Base-by-base conservation (phyloP, 192 early-diverging fungal genomes). In the Podila verticillata region DNA sequence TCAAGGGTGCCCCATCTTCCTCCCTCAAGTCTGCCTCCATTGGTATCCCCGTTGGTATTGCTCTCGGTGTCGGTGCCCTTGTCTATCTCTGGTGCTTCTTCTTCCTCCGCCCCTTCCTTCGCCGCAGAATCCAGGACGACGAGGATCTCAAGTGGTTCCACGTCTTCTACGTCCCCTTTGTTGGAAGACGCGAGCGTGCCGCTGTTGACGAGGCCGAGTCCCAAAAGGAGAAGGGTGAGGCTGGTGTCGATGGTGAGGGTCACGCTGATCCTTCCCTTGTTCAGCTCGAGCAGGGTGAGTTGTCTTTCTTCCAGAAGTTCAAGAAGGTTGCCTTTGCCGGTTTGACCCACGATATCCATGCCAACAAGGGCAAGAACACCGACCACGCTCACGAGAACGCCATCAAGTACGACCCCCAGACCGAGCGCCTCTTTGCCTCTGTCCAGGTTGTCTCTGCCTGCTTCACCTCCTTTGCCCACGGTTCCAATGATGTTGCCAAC, bases 401-500 rank as follows among this genome's bases (percentile, higher is more conserved):
- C 32, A 84, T 85, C 56, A 83, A 90, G 67, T 95, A 90, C 67
- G 93, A 95, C 70, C 82, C 85, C 57, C 85, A 92, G 48, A 93
- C 92, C n/a, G 95, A 96, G 81, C 88, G 91, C 59, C 84, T 96
- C 32, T 96, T 92, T 85, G 92, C 94, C 0, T 91, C 94, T 82
- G 84, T 95, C 44, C 95, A 96, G 73, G 84, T 96, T 66, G 81
- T 93, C 63, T 95, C 94, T 3, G 92, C 94, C 10, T 88, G 91
- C 64, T 91, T 95, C 48, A 91, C 93, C 19, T 96, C 94, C 60
- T 95, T 96, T 78, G 87, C 92, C 28, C 95, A 96, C 85, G 95
- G 95, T 60, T 90, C 90, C 57, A 96, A 96, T 84, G 95, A 96
- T 84, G 93, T 96, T 34, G 89, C 95, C 70, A 96, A 96, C 69